Conservation (phyloP, 768 basidiomycete genomes). For the Suillus variegatus region DNA sequence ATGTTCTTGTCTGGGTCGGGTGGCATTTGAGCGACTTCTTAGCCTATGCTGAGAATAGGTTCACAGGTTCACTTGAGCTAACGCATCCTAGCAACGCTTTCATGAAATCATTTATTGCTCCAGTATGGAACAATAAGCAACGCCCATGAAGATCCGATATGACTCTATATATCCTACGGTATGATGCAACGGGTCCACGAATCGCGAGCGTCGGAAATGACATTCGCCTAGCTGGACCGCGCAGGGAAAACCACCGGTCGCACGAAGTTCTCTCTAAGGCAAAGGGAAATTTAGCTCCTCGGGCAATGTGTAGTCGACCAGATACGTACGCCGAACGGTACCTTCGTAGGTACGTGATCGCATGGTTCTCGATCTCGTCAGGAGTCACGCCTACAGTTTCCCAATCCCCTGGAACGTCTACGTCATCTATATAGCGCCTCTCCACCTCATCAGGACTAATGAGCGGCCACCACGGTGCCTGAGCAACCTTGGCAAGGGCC, state of each 20-base stretch:
- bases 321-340: conserved; percentile 84
- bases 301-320: conserved; percentile 3
- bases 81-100: conserved; percentile 32
- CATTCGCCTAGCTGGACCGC: conserved; percentile 37
- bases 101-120: conserved; percentile 23
- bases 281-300: conserved; percentile 13
- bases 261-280: conserved; percentile 61
- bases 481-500: conserved; percentile 60
- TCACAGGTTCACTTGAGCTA: conserved; percentile 13
- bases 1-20: conserved; percentile 16
- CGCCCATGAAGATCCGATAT: conserved; percentile 18
- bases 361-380: conserved; percentile 83
- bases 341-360: conserved; percentile 86
- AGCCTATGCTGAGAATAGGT: conserved; percentile 21
- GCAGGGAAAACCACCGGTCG: conserved; percentile 68
- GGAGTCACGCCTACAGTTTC: conserved; percentile 78
- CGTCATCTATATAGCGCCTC: conserved; percentile 85
- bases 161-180: conserved; percentile 10
- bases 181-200: conserved; percentile 25
- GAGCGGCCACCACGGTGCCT: conserved; percentile 86
- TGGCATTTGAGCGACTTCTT: conserved; percentile 30
- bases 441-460: conserved; percentile 89
- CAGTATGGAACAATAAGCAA: conserved; percentile 25
- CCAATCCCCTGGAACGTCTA: conserved; percentile 77
- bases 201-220: conserved; percentile 31